phyloP scores from a whole-genome alignment of 192 early-diverging fungal genomes.

The Linnemannia elongata region DNA sequence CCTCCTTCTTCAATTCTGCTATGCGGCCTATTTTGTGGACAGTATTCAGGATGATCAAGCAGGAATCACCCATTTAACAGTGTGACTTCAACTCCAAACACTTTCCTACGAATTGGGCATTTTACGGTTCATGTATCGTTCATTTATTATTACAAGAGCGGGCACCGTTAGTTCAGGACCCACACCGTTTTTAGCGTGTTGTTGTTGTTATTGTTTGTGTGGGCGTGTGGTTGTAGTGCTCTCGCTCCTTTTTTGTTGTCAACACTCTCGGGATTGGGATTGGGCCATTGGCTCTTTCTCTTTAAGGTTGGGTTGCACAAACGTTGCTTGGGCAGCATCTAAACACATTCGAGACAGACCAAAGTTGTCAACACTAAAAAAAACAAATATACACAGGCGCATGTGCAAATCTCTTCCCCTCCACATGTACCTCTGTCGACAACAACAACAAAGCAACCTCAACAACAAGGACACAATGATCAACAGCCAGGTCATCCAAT shows the following conservation, averaged over 20 bases:
- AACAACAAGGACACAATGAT: not conserved
- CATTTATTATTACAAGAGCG: not conserved
- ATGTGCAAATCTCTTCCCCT: not conserved
- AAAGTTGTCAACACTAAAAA: not conserved
- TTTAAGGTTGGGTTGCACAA: not conserved
- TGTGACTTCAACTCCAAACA: not conserved
- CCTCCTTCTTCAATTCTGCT: too few relatives aligned
- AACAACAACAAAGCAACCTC: not conserved
- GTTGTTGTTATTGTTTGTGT: not conserved
- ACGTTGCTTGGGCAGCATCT: not conserved
- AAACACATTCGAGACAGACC: constrained; percentile 1
- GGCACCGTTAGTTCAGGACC: constrained; percentile 8
- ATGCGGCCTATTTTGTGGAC: not conserved
- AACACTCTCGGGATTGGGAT: not conserved
- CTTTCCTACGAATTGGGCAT: not conserved
- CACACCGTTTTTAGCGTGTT: not conserved
- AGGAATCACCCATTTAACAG: constrained; percentile 12
- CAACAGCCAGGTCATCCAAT: not conserved
- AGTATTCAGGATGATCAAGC: constrained; percentile 52
- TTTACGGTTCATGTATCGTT: not conserved
- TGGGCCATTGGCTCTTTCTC: not conserved
- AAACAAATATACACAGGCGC: not conserved
- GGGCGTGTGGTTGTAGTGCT: not conserved
- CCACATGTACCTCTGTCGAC: not conserved
- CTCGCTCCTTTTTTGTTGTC: not conserved